phyloP scores from a whole-genome alignment of 495 filamentous ascomycete species.

The Neohortaea acidophila region DNA sequence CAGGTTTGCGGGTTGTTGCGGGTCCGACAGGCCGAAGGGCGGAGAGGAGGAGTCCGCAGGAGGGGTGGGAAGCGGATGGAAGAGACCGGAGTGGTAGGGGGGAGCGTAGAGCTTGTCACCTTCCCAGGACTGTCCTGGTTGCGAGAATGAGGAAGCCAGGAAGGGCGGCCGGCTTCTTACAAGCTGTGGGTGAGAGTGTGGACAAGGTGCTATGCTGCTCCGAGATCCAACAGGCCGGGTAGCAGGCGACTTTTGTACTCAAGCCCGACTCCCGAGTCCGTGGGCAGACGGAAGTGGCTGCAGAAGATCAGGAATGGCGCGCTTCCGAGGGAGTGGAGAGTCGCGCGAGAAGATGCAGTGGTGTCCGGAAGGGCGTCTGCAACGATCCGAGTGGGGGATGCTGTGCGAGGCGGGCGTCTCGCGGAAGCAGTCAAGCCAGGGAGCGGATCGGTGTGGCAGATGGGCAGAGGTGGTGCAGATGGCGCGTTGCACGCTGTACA shows the following conservation, averaged over 20 bases:
- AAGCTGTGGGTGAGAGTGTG: constrained; percentile 1
- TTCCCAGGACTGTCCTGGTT: constrained; percentile 12
- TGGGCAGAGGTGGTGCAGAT: constrained; percentile 16
- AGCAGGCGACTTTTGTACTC: constrained; percentile 17
- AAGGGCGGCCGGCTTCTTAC: constrained; percentile 6
- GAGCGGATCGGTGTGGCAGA: constrained; percentile 4
- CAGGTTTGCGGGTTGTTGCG: constrained; percentile 28
- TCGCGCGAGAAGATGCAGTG: background rate
- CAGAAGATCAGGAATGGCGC: constrained; percentile 8
- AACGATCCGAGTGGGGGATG: constrained; percentile 5
- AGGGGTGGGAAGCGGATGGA: constrained; percentile 10
- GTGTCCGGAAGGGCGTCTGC: constrained; percentile 2
- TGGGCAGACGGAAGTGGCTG: no score
- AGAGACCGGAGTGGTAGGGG: constrained; percentile 4
- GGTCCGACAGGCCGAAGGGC: constrained; percentile 8
- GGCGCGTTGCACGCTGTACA: constrained; percentile 14
- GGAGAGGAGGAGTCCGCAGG: constrained; percentile 10
- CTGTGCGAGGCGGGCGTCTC: constrained; percentile 8
- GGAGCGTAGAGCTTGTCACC: constrained; percentile 7
- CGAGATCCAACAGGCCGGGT: constrained; percentile 12
- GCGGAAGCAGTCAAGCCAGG: constrained; percentile 5
- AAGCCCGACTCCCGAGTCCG: constrained; percentile 16
- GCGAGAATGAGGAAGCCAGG: constrained; percentile 12
- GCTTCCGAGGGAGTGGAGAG: background rate
- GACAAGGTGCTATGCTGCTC: constrained; percentile 1